Conservation (phyloP, 2,329 filamentous ascomycete species). For the Hypoxylon sp. region DNA sequence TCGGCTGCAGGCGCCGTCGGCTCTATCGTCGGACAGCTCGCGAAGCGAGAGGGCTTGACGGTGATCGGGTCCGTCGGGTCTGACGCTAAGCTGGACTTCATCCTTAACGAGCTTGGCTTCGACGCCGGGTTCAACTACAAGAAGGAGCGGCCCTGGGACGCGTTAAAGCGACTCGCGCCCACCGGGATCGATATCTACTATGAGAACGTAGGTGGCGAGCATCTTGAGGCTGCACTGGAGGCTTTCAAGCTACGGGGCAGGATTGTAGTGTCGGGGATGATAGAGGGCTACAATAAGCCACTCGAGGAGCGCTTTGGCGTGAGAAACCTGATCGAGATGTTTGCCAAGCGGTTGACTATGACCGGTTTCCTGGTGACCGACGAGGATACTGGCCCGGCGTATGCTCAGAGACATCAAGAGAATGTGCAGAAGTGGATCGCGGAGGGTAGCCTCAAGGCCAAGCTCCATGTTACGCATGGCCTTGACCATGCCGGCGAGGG, state of each 20-base stretch:
- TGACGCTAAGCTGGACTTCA: slow-evolving; percentile 71
- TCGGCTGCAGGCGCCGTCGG: slow-evolving; percentile 80
- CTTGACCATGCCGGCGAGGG: slow-evolving; percentile 74
- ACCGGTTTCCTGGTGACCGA: slow-evolving; percentile 80
- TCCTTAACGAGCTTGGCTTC: slow-evolving; percentile 66
- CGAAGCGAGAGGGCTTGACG: slow-evolving; percentile 74
- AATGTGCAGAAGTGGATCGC: slow-evolving; percentile 74
- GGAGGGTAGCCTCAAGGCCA: slow-evolving; percentile 77
- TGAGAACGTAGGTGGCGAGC: slow-evolving; percentile 75
- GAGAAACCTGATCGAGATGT: slow-evolving; percentile 44
- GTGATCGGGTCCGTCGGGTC: slow-evolving; percentile 75
- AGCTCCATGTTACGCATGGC: slow-evolving; percentile 48
- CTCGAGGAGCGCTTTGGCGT: slow-evolving; percentile 64
- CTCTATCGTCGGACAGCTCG: slow-evolving; percentile 79
- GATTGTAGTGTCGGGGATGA: slow-evolving; percentile 76
- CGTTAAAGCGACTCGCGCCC: slow-evolving; percentile 65
- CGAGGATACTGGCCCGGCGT: slow-evolving; percentile 55
- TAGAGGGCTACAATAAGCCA: slow-evolving; percentile 74
- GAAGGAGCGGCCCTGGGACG: slow-evolving; percentile 60
- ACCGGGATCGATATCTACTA: slow-evolving; percentile 70
- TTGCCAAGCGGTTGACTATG: slow-evolving; percentile 64
- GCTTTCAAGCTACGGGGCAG: slow-evolving; percentile 72
- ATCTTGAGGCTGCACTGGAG: slow-evolving; percentile 73
- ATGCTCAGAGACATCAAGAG: slow-evolving; percentile 64
- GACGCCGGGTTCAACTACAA: slow-evolving; percentile 71